Evolutionary conservation across 148 eudicot genomes (phyloP).

Genomic region (Heliamphora exappendiculata): DNA sequence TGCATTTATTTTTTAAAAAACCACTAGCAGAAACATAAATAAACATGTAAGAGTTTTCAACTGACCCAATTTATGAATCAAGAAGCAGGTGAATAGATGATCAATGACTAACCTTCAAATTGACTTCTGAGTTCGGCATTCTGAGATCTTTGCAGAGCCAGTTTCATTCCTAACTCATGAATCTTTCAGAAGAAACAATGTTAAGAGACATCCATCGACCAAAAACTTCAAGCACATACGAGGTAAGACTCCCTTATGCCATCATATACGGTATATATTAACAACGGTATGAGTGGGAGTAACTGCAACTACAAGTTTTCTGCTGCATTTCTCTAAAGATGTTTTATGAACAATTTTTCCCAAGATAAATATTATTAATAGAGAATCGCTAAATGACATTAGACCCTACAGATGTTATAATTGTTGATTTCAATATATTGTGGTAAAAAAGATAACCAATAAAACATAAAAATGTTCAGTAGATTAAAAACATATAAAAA

Average conservation of each 20-base stretch:
- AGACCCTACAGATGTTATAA: neutral
- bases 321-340: neutral
- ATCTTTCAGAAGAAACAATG: slow-evolving; percentile 47
- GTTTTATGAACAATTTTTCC: neutral
- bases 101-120: slow-evolving; percentile 62
- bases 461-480: neutral
- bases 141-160: slow-evolving; percentile 83
- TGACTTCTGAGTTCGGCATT: slow-evolving; percentile 80
- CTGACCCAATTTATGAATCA: neutral
- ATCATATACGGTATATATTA: neutral
- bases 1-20: neutral
- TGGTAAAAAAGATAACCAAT: neutral
- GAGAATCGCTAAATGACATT: neutral
- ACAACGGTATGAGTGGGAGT: neutral
- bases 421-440: neutral
- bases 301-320: neutral
- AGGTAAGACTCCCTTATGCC: neutral
- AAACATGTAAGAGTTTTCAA: neutral
- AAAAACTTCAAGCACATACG: neutral
- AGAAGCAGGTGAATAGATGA: slow-evolving; percentile 7
- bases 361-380: neutral
- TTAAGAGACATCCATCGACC: neutral
- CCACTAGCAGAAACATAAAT: neutral
- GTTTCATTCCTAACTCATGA: slow-evolving; percentile 82
- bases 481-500: neutral